Conservation (phyloP, 176 grass and related monocot genomes). For the Poa annua region DNA sequence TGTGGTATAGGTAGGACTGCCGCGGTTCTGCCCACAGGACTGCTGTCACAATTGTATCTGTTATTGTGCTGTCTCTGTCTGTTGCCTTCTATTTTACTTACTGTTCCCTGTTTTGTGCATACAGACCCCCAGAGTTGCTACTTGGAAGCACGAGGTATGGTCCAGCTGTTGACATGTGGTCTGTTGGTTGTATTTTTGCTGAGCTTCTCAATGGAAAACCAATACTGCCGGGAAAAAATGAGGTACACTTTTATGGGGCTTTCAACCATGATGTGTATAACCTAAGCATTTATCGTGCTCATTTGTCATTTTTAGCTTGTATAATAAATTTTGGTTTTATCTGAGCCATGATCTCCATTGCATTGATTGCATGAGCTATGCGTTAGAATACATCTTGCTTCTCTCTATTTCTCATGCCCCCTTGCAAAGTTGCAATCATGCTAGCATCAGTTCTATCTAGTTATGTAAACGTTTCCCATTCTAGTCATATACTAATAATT, state of each 20-base stretch:
- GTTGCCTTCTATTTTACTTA: neutral
- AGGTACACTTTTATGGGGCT: constrained; percentile 47
- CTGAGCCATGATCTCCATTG: neutral
- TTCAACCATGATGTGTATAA: constrained; percentile 11
- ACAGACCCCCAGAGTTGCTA: constrained; percentile 88
- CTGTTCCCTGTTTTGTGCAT: constrained; percentile 21
- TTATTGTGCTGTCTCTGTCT: neutral
- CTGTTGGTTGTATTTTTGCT: constrained; percentile 94
- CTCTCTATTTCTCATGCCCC: neutral
- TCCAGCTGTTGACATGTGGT: constrained; percentile 96
- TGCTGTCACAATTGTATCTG: neutral
- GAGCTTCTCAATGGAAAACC: constrained; percentile 94
- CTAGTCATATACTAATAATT: neutral
- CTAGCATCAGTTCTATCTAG: neutral
- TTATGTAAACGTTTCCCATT: neutral
- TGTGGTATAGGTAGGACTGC: constrained; percentile 82
- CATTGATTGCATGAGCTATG: neutral
- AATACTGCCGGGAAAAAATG: constrained; percentile 95
- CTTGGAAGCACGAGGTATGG: constrained; percentile 92
- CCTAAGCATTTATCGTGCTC: neutral
- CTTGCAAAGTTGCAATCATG: neutral
- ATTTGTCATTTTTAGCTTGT: neutral
- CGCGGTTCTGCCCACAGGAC: neutral
- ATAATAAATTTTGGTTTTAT: neutral
- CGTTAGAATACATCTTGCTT: neutral